These are phyloP conservation scores for Fusarium caatingaense DNA, from an alignment of 2,329 filamentous ascomycete genomes.

Conservation along the genomic window DNA sequence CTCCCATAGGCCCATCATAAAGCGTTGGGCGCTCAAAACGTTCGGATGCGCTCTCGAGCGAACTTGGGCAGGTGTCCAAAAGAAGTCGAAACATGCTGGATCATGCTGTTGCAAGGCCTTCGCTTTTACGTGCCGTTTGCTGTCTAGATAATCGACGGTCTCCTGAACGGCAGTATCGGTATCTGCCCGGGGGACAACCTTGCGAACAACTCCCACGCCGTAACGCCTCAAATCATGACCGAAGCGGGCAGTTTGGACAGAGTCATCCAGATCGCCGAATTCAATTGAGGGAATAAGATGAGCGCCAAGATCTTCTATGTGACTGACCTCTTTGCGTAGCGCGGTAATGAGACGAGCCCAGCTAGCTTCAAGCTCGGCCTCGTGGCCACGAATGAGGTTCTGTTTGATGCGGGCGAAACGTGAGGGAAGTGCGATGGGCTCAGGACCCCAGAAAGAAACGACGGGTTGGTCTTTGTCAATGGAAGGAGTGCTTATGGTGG, in stretches of 20 bases:
- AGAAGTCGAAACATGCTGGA: slow-evolving; percentile 78
- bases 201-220: slow-evolving; percentile 73
- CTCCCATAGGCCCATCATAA: slow-evolving; percentile 76
- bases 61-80: slow-evolving; percentile 78
- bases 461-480: slow-evolving; percentile 61
- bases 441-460: slow-evolving; percentile 67
- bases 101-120: slow-evolving; percentile 52
- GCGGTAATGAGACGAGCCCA: slow-evolving; percentile 66
- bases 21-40: slow-evolving; percentile 71
- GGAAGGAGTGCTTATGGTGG: slow-evolving; percentile 26
- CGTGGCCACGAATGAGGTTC: slow-evolving; percentile 65
- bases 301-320: slow-evolving; percentile 62
- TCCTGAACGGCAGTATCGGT: slow-evolving; percentile 69
- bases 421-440: slow-evolving; percentile 68
- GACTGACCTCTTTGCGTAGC: slow-evolving; percentile 62
- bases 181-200: slow-evolving; percentile 68
- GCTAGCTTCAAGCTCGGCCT: slow-evolving; percentile 64
- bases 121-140: slow-evolving; percentile 46
- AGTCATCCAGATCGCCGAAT: slow-evolving; percentile 61
- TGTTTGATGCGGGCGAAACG: slow-evolving; percentile 69
- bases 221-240: slow-evolving; percentile 68
- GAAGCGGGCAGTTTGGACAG: slow-evolving; percentile 65
- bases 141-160: slow-evolving; percentile 64
- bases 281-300: slow-evolving; percentile 68
- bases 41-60: slow-evolving; percentile 74